A percentile compares a stretch with the other conserved stretches of the same genome.
phyloP scores from a whole-genome alignment of 257 asterid genomes.

The Anisodus acutangulus region DNA sequence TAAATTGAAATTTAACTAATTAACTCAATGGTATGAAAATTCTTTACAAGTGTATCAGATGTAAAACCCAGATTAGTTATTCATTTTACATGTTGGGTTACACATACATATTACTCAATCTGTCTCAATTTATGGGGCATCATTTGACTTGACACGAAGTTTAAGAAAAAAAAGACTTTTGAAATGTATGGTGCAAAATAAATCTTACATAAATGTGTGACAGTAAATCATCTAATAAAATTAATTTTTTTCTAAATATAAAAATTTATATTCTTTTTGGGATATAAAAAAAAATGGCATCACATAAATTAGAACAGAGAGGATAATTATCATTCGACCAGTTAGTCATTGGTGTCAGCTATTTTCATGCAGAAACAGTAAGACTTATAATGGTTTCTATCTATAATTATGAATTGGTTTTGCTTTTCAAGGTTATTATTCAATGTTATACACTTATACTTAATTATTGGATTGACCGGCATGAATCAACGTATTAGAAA shows the following conservation, averaged over 20 bases:
- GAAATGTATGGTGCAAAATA: no score
- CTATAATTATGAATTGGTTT: not conserved
- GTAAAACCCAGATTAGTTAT: not conserved
- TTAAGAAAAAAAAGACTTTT: no score
- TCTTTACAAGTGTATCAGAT: not conserved
- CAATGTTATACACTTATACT: not conserved
- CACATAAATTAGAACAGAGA: no score
- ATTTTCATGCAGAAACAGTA: not conserved
- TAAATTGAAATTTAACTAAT: conserved; percentile 3
- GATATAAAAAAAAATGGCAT: no score
- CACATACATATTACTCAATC: not conserved
- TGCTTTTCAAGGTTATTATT: not conserved
- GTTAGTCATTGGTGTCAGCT: not conserved
- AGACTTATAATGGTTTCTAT: not conserved
- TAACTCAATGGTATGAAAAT: not conserved
- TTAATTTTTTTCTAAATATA: no score
- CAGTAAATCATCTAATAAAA: no score
- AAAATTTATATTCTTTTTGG: no score
- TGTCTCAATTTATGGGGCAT: no score
- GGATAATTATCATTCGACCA: no score
- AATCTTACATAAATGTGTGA: no score
- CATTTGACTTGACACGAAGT: no score
- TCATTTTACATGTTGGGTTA: not conserved
- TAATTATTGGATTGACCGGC: not conserved
- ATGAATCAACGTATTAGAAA: not conserved